Conservation (phyloP, 2,329 filamentous ascomycete species). For the Hypoxylon sp. region DNA sequence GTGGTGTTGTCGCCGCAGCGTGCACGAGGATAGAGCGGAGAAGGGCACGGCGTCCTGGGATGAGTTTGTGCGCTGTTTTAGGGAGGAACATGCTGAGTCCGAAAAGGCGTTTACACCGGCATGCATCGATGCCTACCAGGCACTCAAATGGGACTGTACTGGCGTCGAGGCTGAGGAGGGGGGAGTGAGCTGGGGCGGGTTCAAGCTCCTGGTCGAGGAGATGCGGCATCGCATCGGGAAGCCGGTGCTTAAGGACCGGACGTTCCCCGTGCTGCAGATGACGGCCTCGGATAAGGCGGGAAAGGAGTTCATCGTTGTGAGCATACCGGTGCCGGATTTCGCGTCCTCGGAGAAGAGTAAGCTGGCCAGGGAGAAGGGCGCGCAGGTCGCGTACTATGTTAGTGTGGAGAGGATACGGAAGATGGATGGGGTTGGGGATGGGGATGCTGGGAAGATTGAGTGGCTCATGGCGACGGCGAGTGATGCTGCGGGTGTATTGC, state of each 20-base stretch:
- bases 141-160: slow-evolving; percentile 62
- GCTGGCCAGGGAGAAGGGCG: slow-evolving; percentile 58
- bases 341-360: slow-evolving; percentile 50
- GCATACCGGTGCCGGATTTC: slow-evolving; percentile 65
- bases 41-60: slow-evolving; percentile 70
- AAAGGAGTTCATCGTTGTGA: slow-evolving; percentile 68
- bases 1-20: slow-evolving; percentile 74
- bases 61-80: slow-evolving; percentile 73
- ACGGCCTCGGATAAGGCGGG: slow-evolving; percentile 58
- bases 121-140: slow-evolving; percentile 62
- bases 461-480: slow-evolving; percentile 85
- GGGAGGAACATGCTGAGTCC: slow-evolving; percentile 67
- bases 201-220: slow-evolving; percentile 68
- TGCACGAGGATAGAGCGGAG: slow-evolving; percentile 67
- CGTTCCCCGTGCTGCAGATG: slow-evolving; percentile 76
- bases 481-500: slow-evolving; percentile 76
- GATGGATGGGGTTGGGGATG: slow-evolving; percentile 50
- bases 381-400: slow-evolving; percentile 71
- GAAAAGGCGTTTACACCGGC: slow-evolving; percentile 71
- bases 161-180: slow-evolving; percentile 57
- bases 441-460: slow-evolving; percentile 61
- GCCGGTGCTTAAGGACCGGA: slow-evolving; percentile 70
- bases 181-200: slow-evolving; percentile 60
- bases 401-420: slow-evolving; percentile 73
- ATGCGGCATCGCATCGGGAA: slow-evolving; percentile 74